phyloP scores from a whole-genome alignment of 441 rosid species.

The Brassica hybrid region DNA sequence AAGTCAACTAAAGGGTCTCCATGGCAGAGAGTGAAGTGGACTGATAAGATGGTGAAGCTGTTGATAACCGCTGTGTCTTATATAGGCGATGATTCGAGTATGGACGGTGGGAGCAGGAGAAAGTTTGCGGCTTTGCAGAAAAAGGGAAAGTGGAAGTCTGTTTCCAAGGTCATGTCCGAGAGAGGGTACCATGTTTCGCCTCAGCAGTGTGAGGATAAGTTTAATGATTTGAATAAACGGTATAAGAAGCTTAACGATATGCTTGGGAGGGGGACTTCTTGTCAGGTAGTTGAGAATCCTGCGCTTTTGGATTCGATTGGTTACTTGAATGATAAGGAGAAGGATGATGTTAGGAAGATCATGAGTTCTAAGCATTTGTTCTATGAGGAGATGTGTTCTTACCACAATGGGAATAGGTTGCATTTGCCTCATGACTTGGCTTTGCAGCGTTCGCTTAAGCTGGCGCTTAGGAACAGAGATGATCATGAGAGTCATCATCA shows the following conservation, averaged over 20 bases:
- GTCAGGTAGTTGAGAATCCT: slow-evolving; percentile 91
- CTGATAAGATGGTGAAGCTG: slow-evolving; percentile 90
- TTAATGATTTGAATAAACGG: slow-evolving; percentile 89
- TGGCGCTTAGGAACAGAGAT: slow-evolving; percentile 80
- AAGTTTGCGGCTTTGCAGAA: slow-evolving; percentile 78
- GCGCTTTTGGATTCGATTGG: slow-evolving; percentile 74
- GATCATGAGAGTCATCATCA: slow-evolving; percentile 50
- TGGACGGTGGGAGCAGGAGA: slow-evolving; percentile 67
- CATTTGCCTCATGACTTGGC: slow-evolving; percentile 90
- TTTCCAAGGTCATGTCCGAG: slow-evolving; percentile 89
- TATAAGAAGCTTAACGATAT: slow-evolving; percentile 91
- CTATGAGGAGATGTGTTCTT: slow-evolving; percentile 98
- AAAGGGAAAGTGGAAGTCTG: slow-evolving; percentile 93
- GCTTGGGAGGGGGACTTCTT: slow-evolving; percentile 90
- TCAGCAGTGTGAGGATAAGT: slow-evolving; percentile 98
- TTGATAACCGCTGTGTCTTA: slow-evolving; percentile 91
- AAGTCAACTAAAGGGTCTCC: slow-evolving; percentile 65
- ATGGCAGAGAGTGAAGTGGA: slow-evolving; percentile 98
- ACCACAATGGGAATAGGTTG: slow-evolving; percentile 82
- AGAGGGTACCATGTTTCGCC: slow-evolving; percentile 88
- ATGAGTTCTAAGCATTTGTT: slow-evolving; percentile 89
- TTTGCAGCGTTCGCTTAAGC: slow-evolving; percentile 73
- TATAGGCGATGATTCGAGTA: slow-evolving; percentile 67
- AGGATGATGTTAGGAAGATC: slow-evolving; percentile 86
- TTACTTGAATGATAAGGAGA: slow-evolving; percentile 74